phyloP scores from a whole-genome alignment of 768 basidiomycete species.

The Boletus sp. region DNA sequence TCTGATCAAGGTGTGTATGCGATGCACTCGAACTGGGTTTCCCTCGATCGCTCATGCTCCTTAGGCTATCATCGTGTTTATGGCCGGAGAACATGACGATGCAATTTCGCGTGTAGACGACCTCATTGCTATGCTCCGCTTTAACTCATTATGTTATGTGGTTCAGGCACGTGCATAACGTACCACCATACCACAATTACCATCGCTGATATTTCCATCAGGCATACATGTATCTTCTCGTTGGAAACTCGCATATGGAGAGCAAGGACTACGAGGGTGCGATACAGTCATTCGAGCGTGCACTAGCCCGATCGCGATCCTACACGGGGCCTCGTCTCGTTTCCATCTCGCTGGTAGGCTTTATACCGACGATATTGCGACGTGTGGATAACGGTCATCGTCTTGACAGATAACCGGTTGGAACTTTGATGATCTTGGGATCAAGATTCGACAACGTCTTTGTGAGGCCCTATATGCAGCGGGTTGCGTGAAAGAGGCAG shows the following conservation, averaged over 20 bases:
- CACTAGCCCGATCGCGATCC: neutral
- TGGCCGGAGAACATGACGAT: neutral
- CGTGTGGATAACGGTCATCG: neutral
- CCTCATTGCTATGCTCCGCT: neutral
- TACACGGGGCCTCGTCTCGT: neutral
- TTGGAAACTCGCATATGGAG: neutral
- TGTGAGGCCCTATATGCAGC: neutral
- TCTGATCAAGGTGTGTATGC: conserved; percentile 1
- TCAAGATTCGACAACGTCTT: neutral
- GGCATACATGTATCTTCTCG: conserved; percentile 7
- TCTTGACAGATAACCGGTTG: conserved; percentile 3
- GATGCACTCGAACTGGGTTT: too few relatives aligned
- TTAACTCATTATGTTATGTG: neutral
- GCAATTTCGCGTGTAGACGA: too few relatives aligned
- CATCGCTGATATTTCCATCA: neutral
- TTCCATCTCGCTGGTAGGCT: conserved; percentile 7
- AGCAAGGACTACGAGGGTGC: neutral
- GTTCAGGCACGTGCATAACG: neutral
- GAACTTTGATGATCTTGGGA: neutral
- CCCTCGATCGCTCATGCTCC: too few relatives aligned
- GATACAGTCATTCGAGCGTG: neutral
- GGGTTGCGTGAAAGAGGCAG: neutral
- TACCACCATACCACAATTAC: neutral
- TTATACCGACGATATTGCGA: too few relatives aligned
- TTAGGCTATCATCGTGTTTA: conserved; percentile 1